These are phyloP conservation scores for grape (Vitis vinifera) DNA, from an alignment of 164 flowering plant species.

Conservation along the genomic window DNA sequence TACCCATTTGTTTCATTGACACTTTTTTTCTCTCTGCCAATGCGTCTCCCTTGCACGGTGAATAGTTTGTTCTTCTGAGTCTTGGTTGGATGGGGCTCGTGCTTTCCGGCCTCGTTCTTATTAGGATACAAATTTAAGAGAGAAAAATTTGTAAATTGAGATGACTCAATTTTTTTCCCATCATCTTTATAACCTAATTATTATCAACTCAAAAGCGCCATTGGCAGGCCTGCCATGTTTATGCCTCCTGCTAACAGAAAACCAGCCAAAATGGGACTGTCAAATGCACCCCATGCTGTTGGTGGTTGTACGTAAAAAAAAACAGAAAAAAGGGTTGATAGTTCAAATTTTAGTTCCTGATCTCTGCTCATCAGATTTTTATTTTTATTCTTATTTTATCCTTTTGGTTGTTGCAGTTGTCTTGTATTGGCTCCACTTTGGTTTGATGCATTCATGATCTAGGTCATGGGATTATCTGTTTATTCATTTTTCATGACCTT, in stretches of 20 bases:
- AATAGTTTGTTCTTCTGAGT: conserved; percentile 8
- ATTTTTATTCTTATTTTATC: too few relatives aligned
- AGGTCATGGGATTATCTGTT: too few relatives aligned
- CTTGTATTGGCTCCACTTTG: too few relatives aligned
- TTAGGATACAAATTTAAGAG: conserved; percentile 27
- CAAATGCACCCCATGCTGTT: neutral
- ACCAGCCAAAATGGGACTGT: neutral
- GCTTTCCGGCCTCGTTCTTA: conserved; percentile 15
- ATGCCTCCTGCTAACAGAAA: conserved; percentile 7
- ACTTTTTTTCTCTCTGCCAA: too few relatives aligned
- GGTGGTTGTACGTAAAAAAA: neutral
- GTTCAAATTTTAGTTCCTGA: neutral
- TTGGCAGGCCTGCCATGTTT: conserved; percentile 14
- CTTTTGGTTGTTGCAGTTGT: too few relatives aligned
- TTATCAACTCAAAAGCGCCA: conserved; percentile 10
- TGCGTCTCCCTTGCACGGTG: conserved; percentile 1
- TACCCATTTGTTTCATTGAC: neutral
- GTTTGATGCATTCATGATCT: too few relatives aligned
- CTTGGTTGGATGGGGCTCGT: conserved; percentile 10
- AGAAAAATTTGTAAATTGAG: conserved; percentile 38
- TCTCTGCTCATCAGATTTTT: neutral
- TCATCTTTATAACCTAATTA: conserved; percentile 20
- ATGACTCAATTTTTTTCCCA: conserved; percentile 14
- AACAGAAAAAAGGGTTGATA: neutral
- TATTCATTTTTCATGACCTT: too few relatives aligned